These are phyloP conservation scores for Tephrocybe sp. DNA, from an alignment of 768 basidiomycete genomes.

Conservation along the genomic window DNA sequence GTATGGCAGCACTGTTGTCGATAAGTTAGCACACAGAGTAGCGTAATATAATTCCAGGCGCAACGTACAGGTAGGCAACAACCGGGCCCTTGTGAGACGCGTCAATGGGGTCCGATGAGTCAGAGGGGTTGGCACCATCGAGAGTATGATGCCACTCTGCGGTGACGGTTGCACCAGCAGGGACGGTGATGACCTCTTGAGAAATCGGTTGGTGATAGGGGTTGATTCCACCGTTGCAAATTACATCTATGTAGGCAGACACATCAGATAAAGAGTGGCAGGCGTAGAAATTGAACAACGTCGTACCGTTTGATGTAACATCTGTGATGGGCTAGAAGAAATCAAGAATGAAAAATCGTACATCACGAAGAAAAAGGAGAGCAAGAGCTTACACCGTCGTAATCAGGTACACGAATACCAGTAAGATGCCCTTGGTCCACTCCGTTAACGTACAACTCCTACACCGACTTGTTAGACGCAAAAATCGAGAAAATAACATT, in stretches of 20 bases:
- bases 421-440: conserved; percentile 40
- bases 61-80: conserved; percentile 45
- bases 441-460: conserved; percentile 53
- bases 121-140: conserved; percentile 36
- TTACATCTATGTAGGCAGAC: conserved; percentile 26
- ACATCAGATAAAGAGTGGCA: not conserved
- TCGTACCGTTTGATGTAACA: conserved; percentile 49
- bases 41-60: not conserved
- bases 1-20: conserved; percentile 42
- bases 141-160: conserved; percentile 54
- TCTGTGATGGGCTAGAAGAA: conserved; percentile 48
- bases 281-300: not conserved
- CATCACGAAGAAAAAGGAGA: not conserved
- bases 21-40: not conserved
- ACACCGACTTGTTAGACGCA: too few relatives aligned
- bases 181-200: conserved; percentile 40
- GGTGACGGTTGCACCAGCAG: conserved; percentile 51
- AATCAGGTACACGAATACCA: conserved; percentile 44
- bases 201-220: conserved; percentile 49
- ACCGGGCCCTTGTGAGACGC: conserved; percentile 52
- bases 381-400: conserved; percentile 32
- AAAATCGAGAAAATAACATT: too few relatives aligned
- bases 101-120: conserved; percentile 48
- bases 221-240: conserved; percentile 61
- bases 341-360: not conserved